Evolutionary conservation across 305 asterid species (phyloP), one percentile per base, ranked within the genome.

Genomic region (Coffea humblotiana): DNA sequence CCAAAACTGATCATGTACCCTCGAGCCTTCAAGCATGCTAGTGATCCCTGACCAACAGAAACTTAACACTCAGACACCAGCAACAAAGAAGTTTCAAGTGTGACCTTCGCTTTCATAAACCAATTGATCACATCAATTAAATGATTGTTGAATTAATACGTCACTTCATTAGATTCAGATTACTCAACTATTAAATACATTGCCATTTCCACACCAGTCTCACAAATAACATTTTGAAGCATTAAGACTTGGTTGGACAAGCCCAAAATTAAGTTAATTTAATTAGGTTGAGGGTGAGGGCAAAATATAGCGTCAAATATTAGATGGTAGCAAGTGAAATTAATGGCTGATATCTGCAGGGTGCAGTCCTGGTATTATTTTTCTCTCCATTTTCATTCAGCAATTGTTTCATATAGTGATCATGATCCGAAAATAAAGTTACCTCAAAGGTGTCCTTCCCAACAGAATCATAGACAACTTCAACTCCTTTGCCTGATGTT

Each of bases 381-480:
- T 29, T 29, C 1, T 1, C 32, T 29, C 1, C 32, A 29, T 29
- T 29, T 37, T 37, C 43, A 37, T 37, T 37, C 43, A 37, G 43
- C 43, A 37, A 37, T 37, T 37, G 43, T 37, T 37, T 37, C 43
- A 37, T 37, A 1, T 4, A 37, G 43, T 37, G 43, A 37, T 37
- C 43, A 37, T 37, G 43, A 37, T 37, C 43, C 43, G 5, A 37
- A 52, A 48, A 37, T 37, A 37, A 37, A 9, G 10, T 76, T 87
- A 93, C 99, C 99, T 93, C 90, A 61, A 92, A 94, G 47, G 97
- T 95, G 84, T 93, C 99, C 84, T 92, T 95, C 52, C 99, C 99
- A 82, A 95, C 98, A 29, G 99, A 92, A 84, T 95, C 99, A 86
- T 95, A 95, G 80, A 94, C 99, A 40, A 92, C 98, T 70, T 95